Evolutionary conservation across 2,329 filamentous ascomycete species (phyloP), one percentile per base, ranked within the genome.

Genomic region (Trichoderma hamatum): DNA sequence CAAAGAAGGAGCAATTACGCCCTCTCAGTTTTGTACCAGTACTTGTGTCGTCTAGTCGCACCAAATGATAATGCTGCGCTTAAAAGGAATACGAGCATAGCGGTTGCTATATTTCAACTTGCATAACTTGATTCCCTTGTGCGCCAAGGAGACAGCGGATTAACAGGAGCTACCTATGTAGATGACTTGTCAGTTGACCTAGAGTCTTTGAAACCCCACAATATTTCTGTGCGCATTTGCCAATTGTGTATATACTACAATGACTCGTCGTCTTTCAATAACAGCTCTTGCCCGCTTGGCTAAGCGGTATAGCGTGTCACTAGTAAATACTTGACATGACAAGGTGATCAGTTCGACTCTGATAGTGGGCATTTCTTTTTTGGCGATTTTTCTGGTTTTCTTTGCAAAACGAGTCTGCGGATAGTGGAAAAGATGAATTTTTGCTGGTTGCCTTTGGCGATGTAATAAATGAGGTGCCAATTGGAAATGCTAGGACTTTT

Each of bases 251-350:
- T 66, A 52, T n/a, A 7, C 2, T 13, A 0, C 1, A 28, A 5
- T 52, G 7, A 11, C 28, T 61, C 13, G 9, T 5, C 7, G 2
- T 3, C 9, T 5, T 19, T 2, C 51, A 28, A 39, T 2, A 59
- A 36, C 16, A 60, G 36, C 56, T 51, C 34, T 52, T 43, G 69
- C 69, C 69, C 64, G 58, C 64, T 70, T 70, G 69, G 69, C 69
- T 70, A 64, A 70, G 65, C 62, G 69, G 69, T 70, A 70, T 64
- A 70, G 69, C 69, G 69, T 70, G 69, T 70, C 65, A 70, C 69
- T 65, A 69, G 69, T 70, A 70, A 60, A 26, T 51, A 34, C 52
- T 51, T 60, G 69, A 69, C 66, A 70, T 69, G 69, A 70, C 66
- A 70, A 70, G 63, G 68, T 70, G 46, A 70, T 68, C 64, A 67